Base-by-base conservation (phyloP, 768 basidiomycete species). In the Austroboletus eburneus region DNA sequence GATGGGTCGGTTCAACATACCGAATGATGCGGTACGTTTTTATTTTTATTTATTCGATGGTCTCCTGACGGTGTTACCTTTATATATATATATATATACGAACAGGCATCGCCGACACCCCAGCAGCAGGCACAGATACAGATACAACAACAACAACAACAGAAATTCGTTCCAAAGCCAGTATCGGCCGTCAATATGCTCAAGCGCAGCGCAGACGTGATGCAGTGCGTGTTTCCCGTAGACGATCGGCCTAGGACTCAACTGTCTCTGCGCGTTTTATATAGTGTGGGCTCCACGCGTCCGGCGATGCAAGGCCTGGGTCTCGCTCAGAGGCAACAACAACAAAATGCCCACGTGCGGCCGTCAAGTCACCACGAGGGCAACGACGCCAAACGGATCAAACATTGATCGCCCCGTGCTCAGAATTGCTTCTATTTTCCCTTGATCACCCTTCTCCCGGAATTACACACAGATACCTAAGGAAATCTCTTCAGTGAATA, bases 1-100 rank as follows among this genome's bases (percentile, higher is more conserved):
- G n/a, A n/a, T n/a, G n/a, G n/a, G n/a, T 29, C 29, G 13, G 2
- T 80, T 76, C 53, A 69, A 76, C 55, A 73, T 74, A 45, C 74
- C 75, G 0, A 62, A 72, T 40, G 75, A 72, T 20, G 61, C 70
- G 63, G 79, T 78, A 52, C 8, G 70, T 62, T 12, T 48, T 14
- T n/a, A n/a, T n/a, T n/a, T n/a, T n/a, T n/a, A n/a, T n/a, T n/a
- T n/a, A n/a, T n/a, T n/a, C n/a, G n/a, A n/a, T n/a, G n/a, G n/a
- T n/a, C n/a, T 2, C 23, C 43, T n/a, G 3, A 18, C 39, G 27
- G 18, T 17, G 18, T 49, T 9, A 50, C 35, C 23, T 4, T n/a
- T 9, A 23, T 6, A 14, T 27, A 33, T 43, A 29, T 10, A 3
- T 56, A 39, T 52, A 52, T 56, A 50, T 36, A 32, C 27, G 17